phyloP scores from a whole-genome alignment of 148 eudicot genomes.

The Chenopodium berlandieri region DNA sequence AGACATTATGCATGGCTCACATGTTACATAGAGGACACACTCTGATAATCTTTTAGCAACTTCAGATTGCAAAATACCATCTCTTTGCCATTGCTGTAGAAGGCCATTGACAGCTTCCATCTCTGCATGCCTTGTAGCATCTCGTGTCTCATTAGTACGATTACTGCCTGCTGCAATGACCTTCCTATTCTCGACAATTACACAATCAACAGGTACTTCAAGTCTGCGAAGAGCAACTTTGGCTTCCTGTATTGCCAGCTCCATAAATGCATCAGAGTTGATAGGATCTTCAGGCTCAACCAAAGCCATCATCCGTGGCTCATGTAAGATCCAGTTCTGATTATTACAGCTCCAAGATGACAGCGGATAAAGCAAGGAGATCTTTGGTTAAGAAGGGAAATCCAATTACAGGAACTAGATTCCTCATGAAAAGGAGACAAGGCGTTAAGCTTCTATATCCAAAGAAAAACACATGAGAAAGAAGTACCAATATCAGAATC shows the following conservation, averaged over 20 bases:
- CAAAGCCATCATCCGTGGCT: conserved; percentile 24
- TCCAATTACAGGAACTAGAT: background rate
- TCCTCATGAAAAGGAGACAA: background rate
- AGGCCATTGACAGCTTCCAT: conserved; percentile 82
- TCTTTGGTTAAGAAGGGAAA: background rate
- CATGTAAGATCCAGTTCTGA: background rate
- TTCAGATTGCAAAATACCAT: conserved; percentile 51
- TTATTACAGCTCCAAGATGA: background rate
- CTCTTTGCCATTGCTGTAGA: conserved; percentile 60
- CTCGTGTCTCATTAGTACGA: conserved; percentile 76
- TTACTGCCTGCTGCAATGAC: conserved; percentile 76
- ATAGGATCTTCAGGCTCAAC: conserved; percentile 11
- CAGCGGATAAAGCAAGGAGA: background rate
- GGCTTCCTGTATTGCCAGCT: conserved; percentile 72
- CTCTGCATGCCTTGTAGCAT: conserved; percentile 86
- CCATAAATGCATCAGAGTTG: conserved; percentile 45
- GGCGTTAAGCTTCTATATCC: conserved; percentile 3
- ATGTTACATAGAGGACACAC: conserved; percentile 77
- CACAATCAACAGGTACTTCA: conserved; percentile 90
- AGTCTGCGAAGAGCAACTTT: conserved; percentile 60
- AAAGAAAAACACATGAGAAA: background rate
- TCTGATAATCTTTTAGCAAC: conserved; percentile 54
- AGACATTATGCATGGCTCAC: conserved; percentile 99
- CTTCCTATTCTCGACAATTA: conserved; percentile 53
- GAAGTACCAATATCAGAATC: background rate